Evolutionary conservation across 148 eudicot species (phyloP), one percentile per base, ranked within the genome.

Genomic region (Diospyros lotus): DNA sequence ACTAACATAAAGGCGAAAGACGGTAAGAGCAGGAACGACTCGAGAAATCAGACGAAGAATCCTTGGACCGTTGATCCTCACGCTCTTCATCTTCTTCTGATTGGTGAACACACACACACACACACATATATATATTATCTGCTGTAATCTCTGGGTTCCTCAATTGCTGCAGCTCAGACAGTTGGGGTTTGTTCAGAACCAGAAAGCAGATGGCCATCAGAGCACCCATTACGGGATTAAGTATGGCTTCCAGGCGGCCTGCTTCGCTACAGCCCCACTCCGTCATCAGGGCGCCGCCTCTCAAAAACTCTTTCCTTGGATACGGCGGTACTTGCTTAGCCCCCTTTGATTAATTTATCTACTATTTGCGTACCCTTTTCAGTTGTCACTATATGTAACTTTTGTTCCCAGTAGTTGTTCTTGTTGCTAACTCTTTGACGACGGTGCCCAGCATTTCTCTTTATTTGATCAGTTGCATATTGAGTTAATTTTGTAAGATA

Each of bases 171-270:
- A 9, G 13, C 9, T 43, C 3, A 4, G 10, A 4, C 44, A 1
- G 45, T 46, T 18, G 46, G 64, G 41, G 59, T 71, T 48, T 15
- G 40, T 48, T 13, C 46, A 28, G 18, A 73, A 48, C n/a, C 69
- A 9, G 60, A 64, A 28, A 73, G 76, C 53, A 65, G 61, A 84
- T 87, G 88, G 83, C 92, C 43, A 64, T 82, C 61, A 83, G 82
- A 80, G 84, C 87, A 67, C 88, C 87, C 56, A 77, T 79, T 66
- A 71, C 89, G 38, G 86, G 89, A n/a, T 66, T 91, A 72, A 82
- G 83, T 73, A 68, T 86, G 77, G 80, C 84, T 68, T 76, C 90
- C 40, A 44, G 80, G 14, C 75, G 81, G 8, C 38, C 87, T 58
- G 77, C 50, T 68, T 78, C 81, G 9, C 48, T 64, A 54, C 75